Evolutionary conservation across 1,284 basidiomycete species (phyloP), one percentile per base, ranked within the genome.

Genomic region (Hymenochaete sp.): DNA sequence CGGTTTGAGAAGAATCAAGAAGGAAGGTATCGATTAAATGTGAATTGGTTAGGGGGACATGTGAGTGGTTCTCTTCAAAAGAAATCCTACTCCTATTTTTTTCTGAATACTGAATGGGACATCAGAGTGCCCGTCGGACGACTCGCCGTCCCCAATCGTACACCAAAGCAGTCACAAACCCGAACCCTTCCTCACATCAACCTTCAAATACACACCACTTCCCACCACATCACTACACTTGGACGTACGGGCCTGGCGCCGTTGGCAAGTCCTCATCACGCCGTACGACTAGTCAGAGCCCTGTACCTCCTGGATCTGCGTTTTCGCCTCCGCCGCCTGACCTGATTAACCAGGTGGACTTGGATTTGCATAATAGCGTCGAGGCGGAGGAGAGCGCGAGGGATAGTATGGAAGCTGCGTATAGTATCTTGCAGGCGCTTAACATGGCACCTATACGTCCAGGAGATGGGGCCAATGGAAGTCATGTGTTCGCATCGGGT

Each of bases 31-130:
- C 66, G 76, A 33, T 57, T 88, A 22, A 88, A 82, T 57, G 63
- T 76, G 3, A 67, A 62, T 44, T 89, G 84, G 84, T 81, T 83
- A 56, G 85, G 84, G n/a, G 82, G 80, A 26, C 78, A 71, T 56
- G 84, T 88, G 57, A 59, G 81, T 65, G 21, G 38, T 25, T 29
- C 22, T n/a, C 41, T 31, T 31, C 28, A 10, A 31, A 14, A 31
- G 28, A 14, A 14, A 10, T 31, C 28, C 28, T 31, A 14, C 14
- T 31, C 14, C 28, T 31, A 10, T 31, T 9, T 31, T 18, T 38
- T 38, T 44, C 37, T 38, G 9, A 28, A 52, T 49, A 47, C 21
- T 48, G 36, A 35, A 25, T 33, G 50, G 5, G 14, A n/a, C 21
- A 16, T 5, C 13, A 84, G 79, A 79, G 77, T 9, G 75, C 79